A percentile compares a stretch with the other conserved stretches of the same genome.
Conservation (phyloP, 345 rosid species). For the Kernera saxatilis region DNA sequence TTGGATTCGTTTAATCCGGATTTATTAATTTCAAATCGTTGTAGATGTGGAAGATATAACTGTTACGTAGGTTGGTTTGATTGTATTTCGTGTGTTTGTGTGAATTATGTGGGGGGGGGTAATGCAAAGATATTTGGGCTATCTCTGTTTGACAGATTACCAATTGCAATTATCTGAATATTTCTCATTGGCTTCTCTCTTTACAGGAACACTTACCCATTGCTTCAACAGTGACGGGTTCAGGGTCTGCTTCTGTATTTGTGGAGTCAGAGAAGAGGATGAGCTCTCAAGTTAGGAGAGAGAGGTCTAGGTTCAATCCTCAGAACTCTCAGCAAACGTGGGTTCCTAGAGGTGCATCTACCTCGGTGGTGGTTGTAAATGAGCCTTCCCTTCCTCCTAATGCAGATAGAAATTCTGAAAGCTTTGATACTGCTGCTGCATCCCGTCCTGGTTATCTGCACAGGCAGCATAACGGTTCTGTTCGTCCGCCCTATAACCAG, state of each 20-base stretch:
- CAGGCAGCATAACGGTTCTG: conserved; percentile 2
- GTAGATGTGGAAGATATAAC: neutral
- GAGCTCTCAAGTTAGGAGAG: conserved; percentile 57
- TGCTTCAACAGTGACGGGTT: neutral
- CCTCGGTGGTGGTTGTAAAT: conserved; percentile 16
- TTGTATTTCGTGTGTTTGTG: neutral
- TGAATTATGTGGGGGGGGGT: neutral
- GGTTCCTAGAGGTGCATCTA: conserved; percentile 58
- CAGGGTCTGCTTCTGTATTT: conserved; percentile 20
- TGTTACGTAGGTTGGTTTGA: neutral
- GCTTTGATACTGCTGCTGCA: neutral
- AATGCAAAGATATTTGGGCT: neutral
- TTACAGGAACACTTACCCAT: neutral
- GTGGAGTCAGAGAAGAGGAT: conserved; percentile 31
- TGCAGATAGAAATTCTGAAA: conserved; percentile 15
- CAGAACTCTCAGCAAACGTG: conserved; percentile 52
- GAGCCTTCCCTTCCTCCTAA: conserved; percentile 16
- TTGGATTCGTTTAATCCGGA: neutral
- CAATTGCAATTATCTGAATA: neutral
- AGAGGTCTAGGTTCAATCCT: conserved; percentile 39
- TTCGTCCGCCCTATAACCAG: neutral
- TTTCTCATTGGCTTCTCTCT: neutral
- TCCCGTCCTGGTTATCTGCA: conserved; percentile 1
- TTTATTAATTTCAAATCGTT: neutral
- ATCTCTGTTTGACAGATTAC: neutral